phyloP scores from a whole-genome alignment of 306 rosid genomes.

The Dicorynia guianensis region DNA sequence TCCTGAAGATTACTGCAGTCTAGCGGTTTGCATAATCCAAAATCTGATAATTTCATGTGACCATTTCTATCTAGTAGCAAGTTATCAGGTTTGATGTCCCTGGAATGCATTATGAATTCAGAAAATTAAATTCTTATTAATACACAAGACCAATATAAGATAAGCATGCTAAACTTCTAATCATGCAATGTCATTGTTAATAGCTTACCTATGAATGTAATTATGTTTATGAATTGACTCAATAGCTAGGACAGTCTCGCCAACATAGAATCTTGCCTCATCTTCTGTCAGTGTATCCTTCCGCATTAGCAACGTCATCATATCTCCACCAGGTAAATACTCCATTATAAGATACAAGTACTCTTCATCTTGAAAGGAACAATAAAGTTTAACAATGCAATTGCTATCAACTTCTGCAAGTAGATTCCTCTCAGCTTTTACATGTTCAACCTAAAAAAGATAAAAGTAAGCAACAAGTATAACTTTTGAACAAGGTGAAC shows the following conservation, averaged over 20 bases:
- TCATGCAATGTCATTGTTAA: too few relatives aligned
- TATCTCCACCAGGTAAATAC: constrained; percentile 93
- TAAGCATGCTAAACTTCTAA: too few relatives aligned
- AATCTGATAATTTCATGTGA: constrained; percentile 90
- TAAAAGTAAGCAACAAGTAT: constrained; percentile 32
- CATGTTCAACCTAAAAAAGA: constrained; percentile 81
- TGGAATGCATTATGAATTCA: constrained; percentile 36
- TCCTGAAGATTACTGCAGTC: constrained; percentile 66
- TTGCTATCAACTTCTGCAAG: constrained; percentile 92
- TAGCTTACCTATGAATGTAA: constrained; percentile 77
- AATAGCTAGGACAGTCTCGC: constrained; percentile 89
- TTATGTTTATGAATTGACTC: constrained; percentile 90
- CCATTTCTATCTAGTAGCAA: constrained; percentile 80
- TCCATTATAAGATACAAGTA: constrained; percentile 90
- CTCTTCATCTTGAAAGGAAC: constrained; percentile 92
- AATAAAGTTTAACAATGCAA: constrained; percentile 85
- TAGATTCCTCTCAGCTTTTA: constrained; percentile 89
- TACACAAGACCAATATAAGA: too few relatives aligned
- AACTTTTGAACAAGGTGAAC: not conserved
- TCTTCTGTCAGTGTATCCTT: constrained; percentile 82
- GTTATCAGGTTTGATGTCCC: constrained; percentile 96
- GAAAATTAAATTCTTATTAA: too few relatives aligned
- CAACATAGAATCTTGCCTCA: constrained; percentile 83
- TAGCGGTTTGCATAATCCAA: constrained; percentile 88
- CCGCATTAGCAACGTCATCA: constrained; percentile 91